A percentile compares a stretch with the other conserved stretches of the same genome.
These are phyloP conservation scores for Mycena vitilis DNA, from an alignment of 768 basidiomycete genomes.

Conservation along the genomic window DNA sequence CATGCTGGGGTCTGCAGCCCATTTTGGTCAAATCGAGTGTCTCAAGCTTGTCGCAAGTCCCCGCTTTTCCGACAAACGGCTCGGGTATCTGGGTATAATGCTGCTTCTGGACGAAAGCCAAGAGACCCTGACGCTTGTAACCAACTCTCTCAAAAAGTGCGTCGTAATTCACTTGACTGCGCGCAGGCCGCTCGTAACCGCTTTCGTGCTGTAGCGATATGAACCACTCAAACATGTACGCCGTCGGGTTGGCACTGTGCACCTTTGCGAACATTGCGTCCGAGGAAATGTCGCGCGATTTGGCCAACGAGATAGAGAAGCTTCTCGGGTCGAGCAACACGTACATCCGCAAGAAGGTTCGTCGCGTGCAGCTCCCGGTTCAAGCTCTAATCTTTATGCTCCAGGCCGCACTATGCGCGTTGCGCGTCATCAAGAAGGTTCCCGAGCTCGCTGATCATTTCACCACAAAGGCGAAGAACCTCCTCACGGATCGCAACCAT, in stretches of 20 bases:
- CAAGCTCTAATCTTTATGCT: constrained; percentile 23
- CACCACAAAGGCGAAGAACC: constrained; percentile 84
- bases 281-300: constrained; percentile 99
- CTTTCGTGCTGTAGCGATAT: constrained; percentile 76
- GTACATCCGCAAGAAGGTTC: constrained; percentile 98
- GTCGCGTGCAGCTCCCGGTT: constrained; percentile 32
- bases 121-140: constrained; percentile 96
- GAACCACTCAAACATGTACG: constrained; percentile 99
- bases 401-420: constrained; percentile 94
- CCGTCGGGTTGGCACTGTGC: constrained; percentile 95
- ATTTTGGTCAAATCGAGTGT: constrained; percentile 99
- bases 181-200: constrained; percentile 27
- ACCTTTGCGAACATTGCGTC: constrained; percentile 99
- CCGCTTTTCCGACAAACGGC: constrained; percentile 93
- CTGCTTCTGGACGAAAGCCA: constrained; percentile 96
- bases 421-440: constrained; percentile 94
- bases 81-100: constrained; percentile 99
- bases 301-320: constrained; percentile 98
- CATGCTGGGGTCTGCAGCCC: constrained; percentile 98
- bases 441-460: constrained; percentile 97
- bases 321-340: constrained; percentile 96
- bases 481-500: constrained; percentile 96
- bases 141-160: constrained; percentile 98
- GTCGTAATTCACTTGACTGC: constrained; percentile 36
- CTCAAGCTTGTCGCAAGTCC: constrained; percentile 95